A percentile compares a stretch with the other conserved stretches of the same genome.
phyloP scores from a whole-genome alignment of 2,329 filamentous ascomycete genomes.

The Tolypocladium guangdongense region DNA sequence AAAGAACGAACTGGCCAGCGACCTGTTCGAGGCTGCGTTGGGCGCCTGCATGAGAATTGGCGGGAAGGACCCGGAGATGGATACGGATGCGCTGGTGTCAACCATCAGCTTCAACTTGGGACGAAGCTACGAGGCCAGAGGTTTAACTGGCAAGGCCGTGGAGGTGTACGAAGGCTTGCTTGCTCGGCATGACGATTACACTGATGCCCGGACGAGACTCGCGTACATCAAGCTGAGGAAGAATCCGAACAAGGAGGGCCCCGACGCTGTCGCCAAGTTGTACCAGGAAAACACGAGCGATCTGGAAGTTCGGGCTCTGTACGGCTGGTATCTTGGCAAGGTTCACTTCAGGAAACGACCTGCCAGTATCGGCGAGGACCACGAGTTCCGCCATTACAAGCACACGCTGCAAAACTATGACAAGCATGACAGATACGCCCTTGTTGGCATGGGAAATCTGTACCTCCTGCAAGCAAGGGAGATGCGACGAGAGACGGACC shows the following conservation, averaged over 20 bases:
- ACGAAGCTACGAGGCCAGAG: conserved; percentile 80
- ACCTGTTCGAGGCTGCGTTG: conserved; percentile 86
- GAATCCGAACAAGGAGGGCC: conserved; percentile 74
- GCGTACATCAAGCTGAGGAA: conserved; percentile 82
- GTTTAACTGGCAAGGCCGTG: conserved; percentile 70
- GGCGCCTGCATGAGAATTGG: conserved; percentile 75
- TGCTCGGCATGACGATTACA: conserved; percentile 80
- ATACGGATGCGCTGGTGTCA: conserved; percentile 85
- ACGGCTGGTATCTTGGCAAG: conserved; percentile 91
- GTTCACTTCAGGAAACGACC: conserved; percentile 68
- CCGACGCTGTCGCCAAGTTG: conserved; percentile 73
- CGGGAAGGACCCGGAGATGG: conserved; percentile 62
- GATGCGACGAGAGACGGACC: conserved; percentile 83
- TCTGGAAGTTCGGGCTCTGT: conserved; percentile 82
- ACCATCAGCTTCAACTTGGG: conserved; percentile 96
- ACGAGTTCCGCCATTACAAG: conserved; percentile 90
- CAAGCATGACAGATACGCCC: conserved; percentile 94
- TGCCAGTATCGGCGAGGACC: conserved; percentile 74
- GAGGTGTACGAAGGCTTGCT: conserved; percentile 82
- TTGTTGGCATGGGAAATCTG: conserved; percentile 95
- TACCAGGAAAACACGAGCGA: conserved; percentile 78
- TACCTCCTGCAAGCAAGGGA: conserved; percentile 79
- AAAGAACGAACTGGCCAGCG: conserved; percentile 66
- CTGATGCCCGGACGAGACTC: conserved; percentile 77
- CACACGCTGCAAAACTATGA: conserved; percentile 89